Conservation (phyloP, 2,329 filamentous ascomycete genomes). For the Aspergillus fischeri region DNA sequence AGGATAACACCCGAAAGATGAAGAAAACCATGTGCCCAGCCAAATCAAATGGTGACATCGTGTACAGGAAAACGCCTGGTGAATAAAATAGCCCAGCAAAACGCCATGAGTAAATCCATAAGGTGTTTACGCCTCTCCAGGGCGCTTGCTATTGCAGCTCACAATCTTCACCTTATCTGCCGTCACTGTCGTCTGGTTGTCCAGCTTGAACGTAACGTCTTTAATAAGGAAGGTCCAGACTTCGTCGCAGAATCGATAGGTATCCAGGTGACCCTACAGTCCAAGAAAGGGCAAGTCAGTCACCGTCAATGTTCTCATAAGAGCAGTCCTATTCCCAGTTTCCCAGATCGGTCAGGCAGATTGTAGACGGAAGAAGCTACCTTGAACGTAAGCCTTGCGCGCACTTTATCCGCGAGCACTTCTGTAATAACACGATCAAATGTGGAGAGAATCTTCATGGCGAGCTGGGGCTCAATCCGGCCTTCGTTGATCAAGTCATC, state of each 20-base stretch:
- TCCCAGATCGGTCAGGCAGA: neutral
- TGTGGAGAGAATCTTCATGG: conserved; percentile 95
- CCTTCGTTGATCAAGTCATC: conserved; percentile 93
- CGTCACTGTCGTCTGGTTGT: conserved; percentile 68
- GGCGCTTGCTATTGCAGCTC: conserved; percentile 88
- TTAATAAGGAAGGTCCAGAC: conserved; percentile 99
- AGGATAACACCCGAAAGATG: neutral
- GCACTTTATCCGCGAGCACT: conserved; percentile 86
- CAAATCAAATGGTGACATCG: neutral
- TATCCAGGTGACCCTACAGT: conserved; percentile 84
- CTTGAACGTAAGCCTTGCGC: conserved; percentile 90
- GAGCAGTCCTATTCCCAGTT: neutral
- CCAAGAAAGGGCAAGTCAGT: conserved; percentile 13
- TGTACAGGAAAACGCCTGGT: neutral
- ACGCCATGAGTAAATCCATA: conserved; percentile 9
- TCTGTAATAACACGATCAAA: conserved; percentile 94
- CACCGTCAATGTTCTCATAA: neutral
- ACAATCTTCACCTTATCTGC: conserved; percentile 98
- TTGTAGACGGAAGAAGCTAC: conserved; percentile 43
- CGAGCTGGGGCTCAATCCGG: conserved; percentile 94
- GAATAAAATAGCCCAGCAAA: conserved; percentile 7
- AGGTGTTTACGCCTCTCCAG: conserved; percentile 47
- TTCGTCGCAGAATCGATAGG: conserved; percentile 98
- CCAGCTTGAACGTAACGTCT: conserved; percentile 98
- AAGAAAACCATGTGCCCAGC: neutral